Evolutionary conservation across 768 basidiomycete genomes (phyloP), one percentile per base, ranked within the genome.

Genomic region (Boletus patriciae): DNA sequence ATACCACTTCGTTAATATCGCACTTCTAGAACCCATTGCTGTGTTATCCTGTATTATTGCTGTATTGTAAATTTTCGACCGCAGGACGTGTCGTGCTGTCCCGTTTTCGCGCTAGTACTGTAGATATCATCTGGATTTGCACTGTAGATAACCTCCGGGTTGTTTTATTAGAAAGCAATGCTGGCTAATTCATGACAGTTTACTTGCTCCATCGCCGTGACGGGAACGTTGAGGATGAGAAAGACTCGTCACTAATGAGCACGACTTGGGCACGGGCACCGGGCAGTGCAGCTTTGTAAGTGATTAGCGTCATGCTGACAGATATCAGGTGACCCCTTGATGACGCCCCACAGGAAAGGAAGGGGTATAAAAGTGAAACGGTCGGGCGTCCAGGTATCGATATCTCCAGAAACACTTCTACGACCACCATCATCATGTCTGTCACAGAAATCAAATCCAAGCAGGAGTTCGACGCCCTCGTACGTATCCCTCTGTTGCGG

Each of bases 271-370:
- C 3, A 2, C 25, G 25, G 25, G 25, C 25, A 25, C 25, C 4
- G 25, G 25, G 34, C 34, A 36, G 34, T 38, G 42, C 44, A 2
- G 43, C 41, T 55, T 55, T 37, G 55, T 55, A 15, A 56, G 48
- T 15, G 34, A 36, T 36, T 16, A 16, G 34, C 15, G 6, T 36
- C 11, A 13, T 31, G 54, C 55, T 56, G 48, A 56, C 55, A 50
- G 25, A 56, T 44, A 15, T 44, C 55, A 50, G 13, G 36, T 56
- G 55, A 56, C 36, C n/a, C n/a, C n/a, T 25, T 31, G 23, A 10
- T 15, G 19, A 12, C 4, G n/a, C 40, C n/a, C n/a, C 9, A 10
- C 19, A 11, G 18, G 38, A 37, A 8, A 1, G 15, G 33, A 11
- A 40, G 38, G 18, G 46, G 34, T 47, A 47, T 50, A 50, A 56